A percentile compares a stretch with the other conserved stretches of the same genome.
These are phyloP conservation scores for Trichoderma gamsii DNA, from an alignment of 495 filamentous ascomycete genomes.

Conservation along the genomic window DNA sequence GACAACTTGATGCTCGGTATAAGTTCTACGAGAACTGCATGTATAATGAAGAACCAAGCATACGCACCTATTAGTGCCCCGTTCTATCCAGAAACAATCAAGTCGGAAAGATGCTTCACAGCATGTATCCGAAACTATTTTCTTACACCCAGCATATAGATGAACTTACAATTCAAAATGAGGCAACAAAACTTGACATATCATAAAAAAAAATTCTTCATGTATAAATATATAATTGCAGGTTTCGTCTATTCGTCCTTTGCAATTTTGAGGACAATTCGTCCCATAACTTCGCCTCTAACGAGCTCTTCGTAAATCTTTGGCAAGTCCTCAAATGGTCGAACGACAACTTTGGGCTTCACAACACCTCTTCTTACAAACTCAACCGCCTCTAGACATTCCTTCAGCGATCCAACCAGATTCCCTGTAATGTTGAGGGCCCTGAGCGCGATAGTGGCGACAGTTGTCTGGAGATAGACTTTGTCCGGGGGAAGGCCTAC, in stretches of 20 bases:
- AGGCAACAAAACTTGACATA: no score
- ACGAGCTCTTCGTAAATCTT: slow-evolving; percentile 44
- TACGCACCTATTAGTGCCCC: no score
- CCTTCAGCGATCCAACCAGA: slow-evolving; percentile 44
- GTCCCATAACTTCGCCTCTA: slow-evolving; percentile 39
- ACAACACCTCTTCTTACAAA: slow-evolving; percentile 41
- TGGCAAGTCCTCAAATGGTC: slow-evolving; percentile 40
- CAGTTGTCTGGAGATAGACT: slow-evolving; percentile 39
- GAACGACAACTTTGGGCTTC: slow-evolving; percentile 40
- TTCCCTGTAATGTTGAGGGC: slow-evolving; percentile 42
- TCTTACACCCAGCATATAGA: no score
- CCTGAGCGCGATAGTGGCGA: slow-evolving; percentile 45
- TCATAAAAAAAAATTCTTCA: no score
- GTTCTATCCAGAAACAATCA: no score
- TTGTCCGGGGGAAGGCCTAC: slow-evolving; percentile 43
- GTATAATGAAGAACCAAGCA: no score
- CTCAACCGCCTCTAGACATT: slow-evolving; percentile 48
- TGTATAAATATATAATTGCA: not conserved
- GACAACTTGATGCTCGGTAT: no score
- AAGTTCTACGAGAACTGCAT: no score
- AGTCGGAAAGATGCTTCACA: no score
- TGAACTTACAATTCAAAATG: not conserved
- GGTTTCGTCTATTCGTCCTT: slow-evolving; percentile 27
- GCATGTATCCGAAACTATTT: no score
- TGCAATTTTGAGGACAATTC: slow-evolving; percentile 24